These are phyloP conservation scores for Posidonia australis DNA, from an alignment of 106 monocot species.

Conservation along the genomic window DNA sequence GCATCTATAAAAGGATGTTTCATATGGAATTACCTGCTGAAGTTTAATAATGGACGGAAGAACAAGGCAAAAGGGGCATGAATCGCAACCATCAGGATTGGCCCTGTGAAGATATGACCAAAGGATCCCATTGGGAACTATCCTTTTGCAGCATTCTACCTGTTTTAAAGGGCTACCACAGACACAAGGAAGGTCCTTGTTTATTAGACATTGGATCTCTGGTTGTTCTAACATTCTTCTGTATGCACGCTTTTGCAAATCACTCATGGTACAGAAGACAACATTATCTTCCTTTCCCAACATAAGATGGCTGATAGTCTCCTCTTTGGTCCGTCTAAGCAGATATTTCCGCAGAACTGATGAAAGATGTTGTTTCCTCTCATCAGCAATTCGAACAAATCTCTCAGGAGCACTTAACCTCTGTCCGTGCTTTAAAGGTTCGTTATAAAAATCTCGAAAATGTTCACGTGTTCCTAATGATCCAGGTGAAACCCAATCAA, in stretches of 20 bases:
- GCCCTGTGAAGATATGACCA: constrained; percentile 95
- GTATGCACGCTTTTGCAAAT: constrained; percentile 89
- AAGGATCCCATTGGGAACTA: constrained; percentile 69
- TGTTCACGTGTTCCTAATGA: constrained; percentile 80
- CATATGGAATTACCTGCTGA: constrained; percentile 55
- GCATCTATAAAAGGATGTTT: constrained; percentile 1
- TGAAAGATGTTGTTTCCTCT: constrained; percentile 71
- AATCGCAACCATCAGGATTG: constrained; percentile 79
- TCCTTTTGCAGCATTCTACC: constrained; percentile 81
- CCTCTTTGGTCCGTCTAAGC: constrained; percentile 91
- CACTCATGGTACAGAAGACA: constrained; percentile 89
- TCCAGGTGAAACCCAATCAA: constrained; percentile 94
- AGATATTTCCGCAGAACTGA: constrained; percentile 58
- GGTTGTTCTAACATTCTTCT: constrained; percentile 88
- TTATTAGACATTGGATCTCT: constrained; percentile 81
- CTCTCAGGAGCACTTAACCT: constrained; percentile 82
- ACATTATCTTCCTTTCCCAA: constrained; percentile 96
- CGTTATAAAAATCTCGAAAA: constrained; percentile 88
- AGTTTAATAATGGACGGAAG: constrained; percentile 94
- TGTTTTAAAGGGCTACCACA: constrained; percentile 90
- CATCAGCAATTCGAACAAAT: constrained; percentile 66
- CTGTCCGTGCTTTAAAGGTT: constrained; percentile 90
- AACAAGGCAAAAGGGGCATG: constrained; percentile 94
- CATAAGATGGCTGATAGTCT: constrained; percentile 98
- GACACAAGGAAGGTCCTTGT: constrained; percentile 81